Percentiles rank a stretch among this genome's conserved stretches.
Conservation (phyloP, 805 yeast species). For the Candida ortonii region DNA sequence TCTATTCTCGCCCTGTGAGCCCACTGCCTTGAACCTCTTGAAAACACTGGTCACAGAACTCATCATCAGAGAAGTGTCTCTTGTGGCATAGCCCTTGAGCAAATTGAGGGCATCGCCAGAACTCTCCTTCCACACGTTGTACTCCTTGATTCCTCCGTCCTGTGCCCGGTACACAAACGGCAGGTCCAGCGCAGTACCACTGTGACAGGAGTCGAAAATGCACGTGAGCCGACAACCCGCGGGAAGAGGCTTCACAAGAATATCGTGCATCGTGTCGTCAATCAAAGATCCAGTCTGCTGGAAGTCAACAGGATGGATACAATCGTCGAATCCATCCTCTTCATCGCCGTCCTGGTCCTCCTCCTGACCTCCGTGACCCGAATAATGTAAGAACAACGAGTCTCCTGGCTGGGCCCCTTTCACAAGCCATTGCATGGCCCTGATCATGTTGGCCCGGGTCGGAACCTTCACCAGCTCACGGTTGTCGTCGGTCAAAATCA, state of each 20-base stretch:
- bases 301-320: conserved; percentile 43
- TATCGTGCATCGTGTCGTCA: conserved; percentile 72
- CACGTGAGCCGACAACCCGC: conserved; percentile 78
- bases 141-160: conserved; percentile 79
- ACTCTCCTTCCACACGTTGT: conserved; percentile 71
- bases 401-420: conserved; percentile 72
- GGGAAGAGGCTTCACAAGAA: conserved; percentile 65
- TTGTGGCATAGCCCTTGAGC: conserved; percentile 56
- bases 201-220: conserved; percentile 81
- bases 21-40: conserved; percentile 33
- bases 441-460: conserved; percentile 62
- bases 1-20: conserved; percentile 37
- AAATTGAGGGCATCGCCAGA: conserved; percentile 64
- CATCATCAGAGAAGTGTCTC: conserved; percentile 47
- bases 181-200: conserved; percentile 77
- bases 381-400: conserved; percentile 75
- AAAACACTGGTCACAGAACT: conserved; percentile 37
- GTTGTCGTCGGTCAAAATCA: conserved; percentile 58
- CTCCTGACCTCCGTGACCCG: conserved; percentile 84
- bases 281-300: conserved; percentile 62
- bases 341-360: conserved; percentile 48
- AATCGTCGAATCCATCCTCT: conserved; percentile 36
- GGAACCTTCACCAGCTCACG: conserved; percentile 49
- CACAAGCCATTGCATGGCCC: conserved; percentile 83
- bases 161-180: conserved; percentile 75